phyloP scores from a whole-genome alignment of 2,329 filamentous ascomycete species.

The Phyllosticta capitalensis region DNA sequence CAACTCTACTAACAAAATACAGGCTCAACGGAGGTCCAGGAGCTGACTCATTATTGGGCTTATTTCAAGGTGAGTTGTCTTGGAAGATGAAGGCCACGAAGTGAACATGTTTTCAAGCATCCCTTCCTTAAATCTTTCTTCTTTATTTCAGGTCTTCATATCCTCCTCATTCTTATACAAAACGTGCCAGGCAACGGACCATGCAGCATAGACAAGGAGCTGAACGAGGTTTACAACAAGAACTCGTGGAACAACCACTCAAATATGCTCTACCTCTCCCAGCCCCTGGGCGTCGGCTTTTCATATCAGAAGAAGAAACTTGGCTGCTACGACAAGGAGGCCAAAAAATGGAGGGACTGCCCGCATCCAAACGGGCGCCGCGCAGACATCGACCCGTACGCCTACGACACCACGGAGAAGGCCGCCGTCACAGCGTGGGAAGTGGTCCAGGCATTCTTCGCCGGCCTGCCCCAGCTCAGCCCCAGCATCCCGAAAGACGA shows the following conservation, averaged over 20 bases:
- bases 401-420: conserved; percentile 23
- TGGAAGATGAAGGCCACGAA: conserved; percentile 41
- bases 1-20: neutral
- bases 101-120: neutral
- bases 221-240: conserved; percentile 27
- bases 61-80: conserved; percentile 25
- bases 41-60: conserved; percentile 32
- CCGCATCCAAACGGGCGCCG: neutral
- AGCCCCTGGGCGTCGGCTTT: conserved; percentile 32
- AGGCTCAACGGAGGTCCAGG: conserved; percentile 30
- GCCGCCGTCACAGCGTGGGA: conserved; percentile 29
- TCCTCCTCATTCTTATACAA: conserved; percentile 15
- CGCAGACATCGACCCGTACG: neutral
- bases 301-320: conserved; percentile 23
- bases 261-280: conserved; percentile 31
- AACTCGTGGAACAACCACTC: conserved; percentile 31
- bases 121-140: neutral
- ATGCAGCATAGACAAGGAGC: conserved; percentile 34
- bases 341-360: neutral
- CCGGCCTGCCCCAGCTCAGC: conserved; percentile 31
- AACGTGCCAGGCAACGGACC: conserved; percentile 32
- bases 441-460: conserved; percentile 25
- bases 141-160: conserved; percentile 15
- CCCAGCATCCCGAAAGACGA: conserved; percentile 36
- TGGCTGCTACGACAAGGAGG: neutral